A percentile compares a stretch with the other conserved stretches of the same genome.
Conservation (phyloP, 495 filamentous ascomycete genomes). For the Penicillium cosmopolitanum region DNA sequence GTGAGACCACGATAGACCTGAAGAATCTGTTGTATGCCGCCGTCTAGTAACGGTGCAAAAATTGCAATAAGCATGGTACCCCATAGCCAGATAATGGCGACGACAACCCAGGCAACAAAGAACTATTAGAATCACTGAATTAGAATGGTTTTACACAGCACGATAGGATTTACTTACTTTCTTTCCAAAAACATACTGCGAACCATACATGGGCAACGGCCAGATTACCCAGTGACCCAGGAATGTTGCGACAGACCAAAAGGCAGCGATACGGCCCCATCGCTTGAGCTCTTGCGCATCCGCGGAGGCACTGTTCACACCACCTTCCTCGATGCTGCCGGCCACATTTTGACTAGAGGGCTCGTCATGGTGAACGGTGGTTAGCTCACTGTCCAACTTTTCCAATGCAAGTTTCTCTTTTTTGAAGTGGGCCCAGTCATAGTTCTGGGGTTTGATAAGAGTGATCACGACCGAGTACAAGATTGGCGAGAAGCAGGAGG, state of each 20-base stretch:
- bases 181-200: constrained; percentile 39
- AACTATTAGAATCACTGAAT: constrained; percentile 47
- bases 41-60: constrained; percentile 41
- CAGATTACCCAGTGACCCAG: constrained; percentile 46
- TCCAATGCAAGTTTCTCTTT: constrained; percentile 40
- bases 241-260: constrained; percentile 42
- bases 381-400: constrained; percentile 32
- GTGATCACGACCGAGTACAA: constrained; percentile 42
- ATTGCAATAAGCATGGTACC: constrained; percentile 38
- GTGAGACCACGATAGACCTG: constrained; percentile 28
- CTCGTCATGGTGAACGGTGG: constrained; percentile 20
- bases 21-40: constrained; percentile 33
- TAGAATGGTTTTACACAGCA: not conserved
- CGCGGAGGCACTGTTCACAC: not conserved
- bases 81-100: constrained; percentile 79
- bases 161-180: constrained; percentile 20
- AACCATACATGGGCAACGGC: constrained; percentile 48
- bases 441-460: constrained; percentile 34
- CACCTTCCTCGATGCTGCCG: constrained; percentile 15
- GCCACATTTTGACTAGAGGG: not conserved
- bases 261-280: constrained; percentile 40
- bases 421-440: constrained; percentile 42
- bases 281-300: constrained; percentile 38
- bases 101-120: constrained; percentile 76
- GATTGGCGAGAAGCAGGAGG: constrained; percentile 40